Evolutionary conservation across 1,139 yeast species (phyloP).

Genomic region (Casaregolazyma suthepensis): DNA sequence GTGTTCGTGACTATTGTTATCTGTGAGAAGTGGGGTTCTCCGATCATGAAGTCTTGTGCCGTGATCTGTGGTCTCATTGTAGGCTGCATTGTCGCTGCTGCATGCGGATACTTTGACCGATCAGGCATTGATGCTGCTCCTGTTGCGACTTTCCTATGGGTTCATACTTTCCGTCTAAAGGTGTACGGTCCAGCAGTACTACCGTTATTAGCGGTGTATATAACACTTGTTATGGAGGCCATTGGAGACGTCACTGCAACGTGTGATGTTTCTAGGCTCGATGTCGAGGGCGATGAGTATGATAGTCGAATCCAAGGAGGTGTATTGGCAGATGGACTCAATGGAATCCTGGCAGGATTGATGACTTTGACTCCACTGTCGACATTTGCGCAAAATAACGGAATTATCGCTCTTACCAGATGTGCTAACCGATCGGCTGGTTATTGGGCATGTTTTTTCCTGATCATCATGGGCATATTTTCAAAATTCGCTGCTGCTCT

Average conservation of each 20-base stretch:
- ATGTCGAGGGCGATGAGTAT: conserved; percentile 71
- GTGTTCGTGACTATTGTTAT: conserved; percentile 68
- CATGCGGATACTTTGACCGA: conserved; percentile 70
- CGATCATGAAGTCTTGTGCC: conserved; percentile 89
- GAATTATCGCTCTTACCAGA: conserved; percentile 84
- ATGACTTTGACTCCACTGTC: conserved; percentile 69
- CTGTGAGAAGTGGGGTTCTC: conserved; percentile 86
- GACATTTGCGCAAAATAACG: conserved; percentile 89
- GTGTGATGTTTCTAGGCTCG: conserved; percentile 78
- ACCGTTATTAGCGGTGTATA: conserved; percentile 75
- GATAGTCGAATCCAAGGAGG: conserved; percentile 92
- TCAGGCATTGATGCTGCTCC: conserved; percentile 61
- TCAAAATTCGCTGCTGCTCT: conserved; percentile 87
- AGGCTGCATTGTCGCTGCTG: conserved; percentile 90
- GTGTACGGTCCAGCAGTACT: conserved; percentile 80
- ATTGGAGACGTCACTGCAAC: conserved; percentile 93
- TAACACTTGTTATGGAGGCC: conserved; percentile 81
- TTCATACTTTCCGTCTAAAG: conserved; percentile 65
- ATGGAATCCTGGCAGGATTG: conserved; percentile 67
- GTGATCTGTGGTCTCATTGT: conserved; percentile 76
- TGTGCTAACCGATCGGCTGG: conserved; percentile 86
- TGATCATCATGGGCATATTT: conserved; percentile 78
- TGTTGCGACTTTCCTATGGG: conserved; percentile 83
- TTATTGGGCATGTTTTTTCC: conserved; percentile 80
- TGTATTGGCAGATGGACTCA: conserved; percentile 69